Base-by-base conservation (phyloP, 805 yeast genomes). In the Kregervanrija fluxuum region DNA sequence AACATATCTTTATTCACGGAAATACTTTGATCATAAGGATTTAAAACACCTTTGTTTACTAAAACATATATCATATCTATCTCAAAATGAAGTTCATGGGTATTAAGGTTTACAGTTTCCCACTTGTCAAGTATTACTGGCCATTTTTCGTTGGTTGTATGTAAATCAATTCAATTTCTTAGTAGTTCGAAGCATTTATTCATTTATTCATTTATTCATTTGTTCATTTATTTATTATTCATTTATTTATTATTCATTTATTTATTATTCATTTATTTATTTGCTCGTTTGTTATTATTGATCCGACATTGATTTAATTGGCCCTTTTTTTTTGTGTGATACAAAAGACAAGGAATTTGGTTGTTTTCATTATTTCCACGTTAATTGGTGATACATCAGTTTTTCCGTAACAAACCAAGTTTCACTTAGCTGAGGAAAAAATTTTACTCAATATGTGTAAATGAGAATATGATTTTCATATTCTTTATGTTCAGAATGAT, bases 141-240 rank as follows among this genome's bases (percentile, higher is more conserved):
- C 95, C 95, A 63, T 83, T 85, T 67, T 84, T 84, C 59, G 80
- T 77, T 61, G 95, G 93, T 64, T 89, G 91, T 74, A 73, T 61
- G 82, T 75, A 61, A 9, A 5, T 8, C 14, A 11, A n/a, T 13
- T 14, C 38, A 35, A 33, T 33, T 33, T 12, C 2, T 5, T 33
- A 5, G 9, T 12, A 13, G 14, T 33, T 33, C 8, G 35, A 33
- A 13, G 8, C 11, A 33, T 22, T 22, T 22, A 32, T 32, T 32
- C 11, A 16, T 13, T 16, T 13, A 12, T 14, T 2, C 37, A 15
- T n/a, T 16, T 12, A n/a, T 35, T 35, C 37, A 35, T 35, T 14
- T 35, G 16, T 35, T 11, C 8, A 12, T 13, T 13, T 14, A n/a
- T n/a, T n/a, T n/a, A n/a, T n/a, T 6, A 11, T 30, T 9, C n/a